A percentile compares a stretch with the other conserved stretches of the same genome.
These are phyloP conservation scores for Colletotrichum shisoi DNA, from an alignment of 2,329 filamentous ascomycete genomes.

Conservation along the genomic window DNA sequence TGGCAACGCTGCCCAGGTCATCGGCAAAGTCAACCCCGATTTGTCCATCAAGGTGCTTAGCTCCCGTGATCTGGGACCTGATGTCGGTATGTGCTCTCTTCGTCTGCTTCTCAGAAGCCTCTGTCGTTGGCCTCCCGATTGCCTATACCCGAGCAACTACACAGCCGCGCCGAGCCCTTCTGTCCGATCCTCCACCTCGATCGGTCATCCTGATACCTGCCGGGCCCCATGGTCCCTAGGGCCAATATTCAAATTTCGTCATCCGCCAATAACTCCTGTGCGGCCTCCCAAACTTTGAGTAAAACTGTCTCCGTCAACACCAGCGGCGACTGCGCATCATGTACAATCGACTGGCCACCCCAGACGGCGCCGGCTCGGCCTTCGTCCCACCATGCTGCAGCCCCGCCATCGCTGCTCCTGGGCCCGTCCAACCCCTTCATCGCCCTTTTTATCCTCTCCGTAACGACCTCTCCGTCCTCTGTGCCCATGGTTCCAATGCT, in stretches of 20 bases:
- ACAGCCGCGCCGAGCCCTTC: too few relatives aligned
- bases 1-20: conserved; percentile 76
- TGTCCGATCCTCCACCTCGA: too few relatives aligned
- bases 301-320: conserved; percentile 39
- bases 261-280: conserved; percentile 45
- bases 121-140: too few relatives aligned
- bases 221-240: conserved; percentile 10
- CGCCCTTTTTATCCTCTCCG: conserved; percentile 22
- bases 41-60: conserved; percentile 74
- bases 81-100: conserved; percentile 66
- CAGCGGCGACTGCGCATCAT: background rate
- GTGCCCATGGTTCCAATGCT: conserved; percentile 18
- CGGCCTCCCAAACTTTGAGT: conserved; percentile 46
- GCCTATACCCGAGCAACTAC: too few relatives aligned
- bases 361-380: background rate
- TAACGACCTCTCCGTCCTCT: conserved; percentile 19
- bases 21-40: conserved; percentile 81
- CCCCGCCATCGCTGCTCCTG: conserved; percentile 33
- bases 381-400: conserved; percentile 38
- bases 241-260: conserved; percentile 37
- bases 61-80: conserved; percentile 72
- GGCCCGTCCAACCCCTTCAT: conserved; percentile 22
- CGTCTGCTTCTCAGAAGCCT: background rate
- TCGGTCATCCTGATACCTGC: conserved; percentile 16
- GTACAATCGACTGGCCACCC: background rate